Evolutionary conservation across 306 rosid genomes (phyloP).

Genomic region (Dalbergia cultrata): DNA sequence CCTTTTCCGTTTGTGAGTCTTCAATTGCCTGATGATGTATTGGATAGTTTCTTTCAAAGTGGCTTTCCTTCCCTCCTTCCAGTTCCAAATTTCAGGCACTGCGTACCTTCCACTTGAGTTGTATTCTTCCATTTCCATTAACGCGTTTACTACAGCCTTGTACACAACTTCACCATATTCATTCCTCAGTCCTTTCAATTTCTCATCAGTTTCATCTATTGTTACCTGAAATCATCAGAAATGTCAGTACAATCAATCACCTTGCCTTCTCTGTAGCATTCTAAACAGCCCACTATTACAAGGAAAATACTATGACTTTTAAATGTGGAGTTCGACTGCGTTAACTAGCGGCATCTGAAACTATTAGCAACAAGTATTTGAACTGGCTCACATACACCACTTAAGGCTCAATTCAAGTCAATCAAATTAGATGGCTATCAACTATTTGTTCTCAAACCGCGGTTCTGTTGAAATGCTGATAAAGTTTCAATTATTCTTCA

Average conservation of each 20-base stretch:
- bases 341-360: not conserved
- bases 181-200: conserved; percentile 50
- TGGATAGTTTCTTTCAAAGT: conserved; percentile 53
- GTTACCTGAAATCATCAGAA: conserved; percentile 49
- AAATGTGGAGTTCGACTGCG: not conserved
- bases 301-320: not conserved
- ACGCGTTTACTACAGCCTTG: conserved; percentile 60
- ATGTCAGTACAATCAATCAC: not conserved
- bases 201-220: conserved; percentile 61
- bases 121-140: conserved; percentile 67
- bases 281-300: not conserved
- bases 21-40: conserved; percentile 44
- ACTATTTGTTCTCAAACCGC: not conserved
- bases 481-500: no score
- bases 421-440: not conserved
- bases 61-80: conserved; percentile 55
- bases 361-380: not conserved
- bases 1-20: conserved; percentile 47
- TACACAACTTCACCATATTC: conserved; percentile 57
- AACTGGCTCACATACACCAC: not conserved
- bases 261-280: conserved; percentile 11
- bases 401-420: conserved; percentile 4
- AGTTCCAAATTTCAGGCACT: conserved; percentile 68
- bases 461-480: no score
- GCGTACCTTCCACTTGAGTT: conserved; percentile 73